phyloP scores from a whole-genome alignment of 768 basidiomycete genomes.

The Phanerochaete sordida region DNA sequence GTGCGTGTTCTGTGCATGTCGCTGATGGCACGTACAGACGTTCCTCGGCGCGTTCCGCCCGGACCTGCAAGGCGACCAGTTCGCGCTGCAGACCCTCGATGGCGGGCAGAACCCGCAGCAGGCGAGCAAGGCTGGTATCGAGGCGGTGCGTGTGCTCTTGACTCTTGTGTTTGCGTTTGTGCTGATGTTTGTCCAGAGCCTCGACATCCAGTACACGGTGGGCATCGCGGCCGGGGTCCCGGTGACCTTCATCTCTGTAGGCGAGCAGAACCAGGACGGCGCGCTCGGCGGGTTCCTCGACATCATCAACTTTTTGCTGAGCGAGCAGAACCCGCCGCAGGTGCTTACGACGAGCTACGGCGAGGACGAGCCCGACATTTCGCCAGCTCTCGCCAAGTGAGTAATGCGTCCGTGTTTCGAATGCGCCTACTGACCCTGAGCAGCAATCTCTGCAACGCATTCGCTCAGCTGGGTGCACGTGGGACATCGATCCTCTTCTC shows the following conservation, averaged over 20 bases:
- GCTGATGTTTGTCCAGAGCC: conserved; percentile 12
- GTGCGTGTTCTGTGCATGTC: background rate
- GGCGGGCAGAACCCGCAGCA: conserved; percentile 50
- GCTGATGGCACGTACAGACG: conserved; percentile 32
- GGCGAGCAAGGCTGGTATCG: conserved; percentile 44
- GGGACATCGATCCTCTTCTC: conserved; percentile 63
- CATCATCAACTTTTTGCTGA: conserved; percentile 56
- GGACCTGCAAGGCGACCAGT: conserved; percentile 18
- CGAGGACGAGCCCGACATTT: conserved; percentile 69
- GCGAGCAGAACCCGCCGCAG: conserved; percentile 42
- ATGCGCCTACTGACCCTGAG: conserved; percentile 25
- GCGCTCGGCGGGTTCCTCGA: conserved; percentile 25
- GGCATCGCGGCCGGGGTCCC: conserved; percentile 44
- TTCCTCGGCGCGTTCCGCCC: conserved; percentile 31
- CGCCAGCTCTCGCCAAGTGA: conserved; percentile 46
- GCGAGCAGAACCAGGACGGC: conserved; percentile 17
- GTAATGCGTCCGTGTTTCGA: conserved; percentile 7
- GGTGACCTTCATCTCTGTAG: conserved; percentile 51
- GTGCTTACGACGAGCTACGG: conserved; percentile 69
- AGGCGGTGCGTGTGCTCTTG: conserved; percentile 44
- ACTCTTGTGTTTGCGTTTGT: background rate
- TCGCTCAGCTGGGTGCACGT: conserved; percentile 66
- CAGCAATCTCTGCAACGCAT: conserved; percentile 49
- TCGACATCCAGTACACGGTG: conserved; percentile 26
- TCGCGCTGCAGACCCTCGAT: conserved; percentile 33